Evolutionary conservation across 805 yeast species (phyloP).

Genomic region (Schizosaccharomyces osmophilus): DNA sequence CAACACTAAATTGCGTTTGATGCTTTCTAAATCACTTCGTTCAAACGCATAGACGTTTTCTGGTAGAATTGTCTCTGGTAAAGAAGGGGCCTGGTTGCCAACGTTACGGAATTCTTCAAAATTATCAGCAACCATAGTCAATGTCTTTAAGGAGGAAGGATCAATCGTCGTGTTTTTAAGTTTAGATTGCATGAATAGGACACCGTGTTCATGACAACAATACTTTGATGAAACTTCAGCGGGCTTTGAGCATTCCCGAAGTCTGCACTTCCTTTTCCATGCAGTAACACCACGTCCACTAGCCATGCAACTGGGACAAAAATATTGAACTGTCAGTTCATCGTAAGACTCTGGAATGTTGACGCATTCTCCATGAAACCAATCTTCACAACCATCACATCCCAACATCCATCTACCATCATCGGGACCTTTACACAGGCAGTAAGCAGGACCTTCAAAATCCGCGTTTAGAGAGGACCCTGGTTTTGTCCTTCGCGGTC

Average conservation of each 20-base stretch:
- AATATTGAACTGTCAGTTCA: conserved; percentile 36
- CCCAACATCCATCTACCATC: conserved; percentile 71
- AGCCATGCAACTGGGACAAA: conserved; percentile 46
- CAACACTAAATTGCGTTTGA: not conserved
- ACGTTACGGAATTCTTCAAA: not conserved
- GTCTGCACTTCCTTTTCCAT: conserved; percentile 60
- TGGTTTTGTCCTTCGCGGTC: not conserved
- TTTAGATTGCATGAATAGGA: conserved; percentile 12
- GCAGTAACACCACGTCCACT: conserved; percentile 23
- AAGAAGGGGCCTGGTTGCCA: not conserved
- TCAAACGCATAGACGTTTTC: not conserved
- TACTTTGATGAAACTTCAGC: conserved; percentile 31
- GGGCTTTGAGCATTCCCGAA: conserved; percentile 31
- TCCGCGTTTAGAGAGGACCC: not conserved
- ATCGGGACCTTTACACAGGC: conserved; percentile 60
- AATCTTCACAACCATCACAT: conserved; percentile 84
- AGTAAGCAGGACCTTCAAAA: conserved; percentile 14
- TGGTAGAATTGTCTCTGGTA: not conserved
- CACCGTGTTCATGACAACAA: conserved; percentile 53
- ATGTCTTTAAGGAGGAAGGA: not conserved
- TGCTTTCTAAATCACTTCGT: not conserved
- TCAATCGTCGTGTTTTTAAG: not conserved
- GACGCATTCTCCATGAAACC: conserved; percentile 76
- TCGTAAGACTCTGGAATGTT: conserved; percentile 26
- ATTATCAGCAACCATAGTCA: not conserved